These are phyloP conservation scores for Mycena galopus DNA, from an alignment of 768 basidiomycete genomes.

Conservation along the genomic window DNA sequence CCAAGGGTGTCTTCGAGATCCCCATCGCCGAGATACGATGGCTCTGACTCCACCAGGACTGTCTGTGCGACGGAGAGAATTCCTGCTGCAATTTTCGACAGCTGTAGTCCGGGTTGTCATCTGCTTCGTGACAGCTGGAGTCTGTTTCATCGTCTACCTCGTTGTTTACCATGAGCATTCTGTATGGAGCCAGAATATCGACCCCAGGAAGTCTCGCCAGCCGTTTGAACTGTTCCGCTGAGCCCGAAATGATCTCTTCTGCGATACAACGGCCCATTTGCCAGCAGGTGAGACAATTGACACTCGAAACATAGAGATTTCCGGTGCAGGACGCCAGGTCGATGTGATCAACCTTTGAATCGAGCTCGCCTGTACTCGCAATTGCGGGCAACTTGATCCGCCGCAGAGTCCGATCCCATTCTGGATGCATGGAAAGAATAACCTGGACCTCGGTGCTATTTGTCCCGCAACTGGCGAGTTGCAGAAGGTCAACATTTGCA, in stretches of 20 bases:
- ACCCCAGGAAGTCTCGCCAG: neutral
- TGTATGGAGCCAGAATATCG: neutral
- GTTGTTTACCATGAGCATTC: neutral
- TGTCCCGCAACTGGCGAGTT: slow-evolving; percentile 43
- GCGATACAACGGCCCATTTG: slow-evolving; percentile 35
- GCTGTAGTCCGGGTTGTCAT: neutral
- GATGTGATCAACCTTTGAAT: slow-evolving; percentile 47
- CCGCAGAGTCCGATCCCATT: slow-evolving; percentile 53
- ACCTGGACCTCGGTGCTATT: slow-evolving; percentile 48
- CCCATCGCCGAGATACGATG: neutral
- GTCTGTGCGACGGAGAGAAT: neutral
- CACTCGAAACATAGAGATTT: slow-evolving; percentile 40
- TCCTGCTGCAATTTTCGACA: neutral
- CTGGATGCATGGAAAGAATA: slow-evolving; percentile 51
- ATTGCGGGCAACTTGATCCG: slow-evolving; percentile 48
- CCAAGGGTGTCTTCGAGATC: neutral
- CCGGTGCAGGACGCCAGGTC: slow-evolving; percentile 51
- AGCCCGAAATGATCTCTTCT: neutral
- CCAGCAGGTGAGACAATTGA: slow-evolving; percentile 47
- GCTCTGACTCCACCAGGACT: neutral
- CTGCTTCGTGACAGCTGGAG: too few species aligned
- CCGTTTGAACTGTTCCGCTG: neutral
- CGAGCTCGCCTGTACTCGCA: slow-evolving; percentile 38
- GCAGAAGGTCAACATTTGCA: slow-evolving; percentile 42
- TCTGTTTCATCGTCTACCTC: neutral